Conservation (phyloP, 2,329 filamentous ascomycete genomes). For the Alternaria sp. region DNA sequence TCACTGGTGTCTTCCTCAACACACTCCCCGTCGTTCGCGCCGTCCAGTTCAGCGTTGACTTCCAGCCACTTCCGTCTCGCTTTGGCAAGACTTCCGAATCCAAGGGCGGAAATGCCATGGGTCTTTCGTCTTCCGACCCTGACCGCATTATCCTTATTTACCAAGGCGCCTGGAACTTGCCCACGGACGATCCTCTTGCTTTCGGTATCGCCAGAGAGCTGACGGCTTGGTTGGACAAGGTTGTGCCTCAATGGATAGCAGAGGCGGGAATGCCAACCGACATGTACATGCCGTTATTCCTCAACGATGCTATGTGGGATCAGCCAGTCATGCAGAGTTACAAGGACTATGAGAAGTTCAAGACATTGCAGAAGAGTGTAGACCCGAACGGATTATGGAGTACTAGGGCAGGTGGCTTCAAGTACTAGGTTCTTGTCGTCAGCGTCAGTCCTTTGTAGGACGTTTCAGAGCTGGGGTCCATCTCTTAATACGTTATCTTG, state of each 20-base stretch:
- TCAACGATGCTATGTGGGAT: conserved; percentile 37
- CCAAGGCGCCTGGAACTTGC: conserved; percentile 28
- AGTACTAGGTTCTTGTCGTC: conserved; percentile 19
- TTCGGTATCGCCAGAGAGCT: conserved; percentile 26
- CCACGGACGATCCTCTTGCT: conserved; percentile 24
- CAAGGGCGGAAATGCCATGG: conserved; percentile 39
- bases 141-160: conserved; percentile 34
- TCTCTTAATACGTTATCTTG: neutral
- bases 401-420: conserved; percentile 32
- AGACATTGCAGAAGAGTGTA: conserved; percentile 29
- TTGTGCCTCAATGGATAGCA: conserved; percentile 33
- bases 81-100: conserved; percentile 28
- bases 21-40: conserved; percentile 16
- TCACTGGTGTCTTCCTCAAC: conserved; percentile 37
- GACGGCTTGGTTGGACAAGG: conserved; percentile 33
- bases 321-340: conserved; percentile 34
- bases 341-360: conserved; percentile 29
- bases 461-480: neutral
- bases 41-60: conserved; percentile 34
- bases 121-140: conserved; percentile 30
- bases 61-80: conserved; percentile 33
- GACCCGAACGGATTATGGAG: conserved; percentile 35
- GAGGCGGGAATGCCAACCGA: conserved; percentile 29
- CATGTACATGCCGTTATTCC: conserved; percentile 33
- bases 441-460: neutral